These are phyloP conservation scores for Delonix regia DNA, from an alignment of 306 rosid species.

Conservation along the genomic window DNA sequence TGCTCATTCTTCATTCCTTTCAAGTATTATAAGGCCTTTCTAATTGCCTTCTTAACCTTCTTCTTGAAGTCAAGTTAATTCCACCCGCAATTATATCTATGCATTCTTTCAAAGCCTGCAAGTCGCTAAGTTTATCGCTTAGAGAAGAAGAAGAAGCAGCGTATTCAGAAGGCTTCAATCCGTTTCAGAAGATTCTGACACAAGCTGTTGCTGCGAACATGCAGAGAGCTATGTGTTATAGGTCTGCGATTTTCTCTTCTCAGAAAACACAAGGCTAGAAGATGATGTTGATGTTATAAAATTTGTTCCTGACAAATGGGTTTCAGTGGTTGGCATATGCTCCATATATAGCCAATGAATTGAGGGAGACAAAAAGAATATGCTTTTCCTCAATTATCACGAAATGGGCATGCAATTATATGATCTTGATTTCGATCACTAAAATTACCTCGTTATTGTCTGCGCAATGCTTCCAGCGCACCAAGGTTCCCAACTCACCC, in stretches of 20 bases:
- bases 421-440: conserved; percentile 29
- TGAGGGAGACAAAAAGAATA: conserved; percentile 31
- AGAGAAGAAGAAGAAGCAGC: conserved; percentile 18
- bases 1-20: conserved; percentile 26
- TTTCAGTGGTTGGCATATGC: background rate
- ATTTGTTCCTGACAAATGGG: background rate
- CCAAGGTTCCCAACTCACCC: conserved; percentile 29
- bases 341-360: conserved; percentile 6
- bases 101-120: conserved; percentile 27
- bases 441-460: background rate
- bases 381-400: conserved; percentile 16
- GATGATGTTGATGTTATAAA: background rate
- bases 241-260: conserved; percentile 21
- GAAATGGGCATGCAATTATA: conserved; percentile 19
- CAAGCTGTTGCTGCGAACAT: conserved; percentile 30
- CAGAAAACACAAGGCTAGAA: background rate
- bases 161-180: conserved; percentile 30
- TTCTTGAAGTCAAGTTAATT: conserved; percentile 31
- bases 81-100: conserved; percentile 17
- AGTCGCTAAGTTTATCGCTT: conserved; percentile 16
- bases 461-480: conserved; percentile 23
- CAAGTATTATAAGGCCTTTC: conserved; percentile 32
- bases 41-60: conserved; percentile 31
- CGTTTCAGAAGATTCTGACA: conserved; percentile 18
- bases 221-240: background rate